Base-by-base conservation (phyloP, 2,329 filamentous ascomycete genomes). In the Ascochyta pisi region DNA sequence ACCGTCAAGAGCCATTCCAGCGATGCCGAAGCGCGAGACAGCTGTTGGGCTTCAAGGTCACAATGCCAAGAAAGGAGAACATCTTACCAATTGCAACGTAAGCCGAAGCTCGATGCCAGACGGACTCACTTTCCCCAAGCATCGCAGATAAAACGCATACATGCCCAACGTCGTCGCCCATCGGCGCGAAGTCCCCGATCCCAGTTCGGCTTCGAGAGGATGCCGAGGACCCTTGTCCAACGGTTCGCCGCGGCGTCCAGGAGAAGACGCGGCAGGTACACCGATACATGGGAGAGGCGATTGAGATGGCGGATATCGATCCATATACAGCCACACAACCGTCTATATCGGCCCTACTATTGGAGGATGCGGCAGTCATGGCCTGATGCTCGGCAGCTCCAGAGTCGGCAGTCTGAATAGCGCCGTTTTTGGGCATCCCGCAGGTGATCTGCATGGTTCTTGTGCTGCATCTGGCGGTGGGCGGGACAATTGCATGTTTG, bases 151-250 rank as follows among this genome's bases (percentile, higher is more conserved):
- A 16, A 24, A 50, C 39, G n/a, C 31, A 22, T 29, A 42, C 29
- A 23, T 23, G 16, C 37, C 37, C 35, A 47, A 31, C 31, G 22
- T 42, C 26, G 35, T 51, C 41, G 24, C 19, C 34, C 34, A 34
- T 47, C 43, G 43, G 50, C 43, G 42, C 16, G 7, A 46, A 23
- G 3, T 19, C 50, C 3, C 50, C 50, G 43, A 47, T 53, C 50
- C 50, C 42, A 31, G 50, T 23, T 26, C 42, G 50, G 42, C 50
- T 19, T 39, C 29, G 13, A 15, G 9, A 35, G 3, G 23, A 41
- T 15, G 50, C 43, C 43, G 50, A 46, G 7, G 43, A 38, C 3
- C 42, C 50, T 29, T 41, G 43, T 24, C 27, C 16, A 47, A 42
- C 50, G 43, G 50, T 43, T n/a, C 42, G 50, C 50, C 37, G 37